A percentile compares a stretch with the other conserved stretches of the same genome.
Evolutionary conservation across 352 stramenopile genomes (phyloP).

Genomic region (Phytophthora europaea): DNA sequence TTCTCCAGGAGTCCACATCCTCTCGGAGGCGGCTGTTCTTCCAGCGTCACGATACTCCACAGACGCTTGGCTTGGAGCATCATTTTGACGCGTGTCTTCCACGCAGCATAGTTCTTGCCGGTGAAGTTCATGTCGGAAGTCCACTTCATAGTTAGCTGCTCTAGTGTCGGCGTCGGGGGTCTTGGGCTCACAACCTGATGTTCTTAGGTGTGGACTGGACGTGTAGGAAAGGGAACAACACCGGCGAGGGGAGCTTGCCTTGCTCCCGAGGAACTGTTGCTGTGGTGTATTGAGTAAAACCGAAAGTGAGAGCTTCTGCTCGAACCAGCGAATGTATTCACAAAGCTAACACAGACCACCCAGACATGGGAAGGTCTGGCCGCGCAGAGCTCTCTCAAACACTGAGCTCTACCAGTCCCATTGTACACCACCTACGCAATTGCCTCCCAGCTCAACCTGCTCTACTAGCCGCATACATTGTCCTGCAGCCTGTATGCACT

Average conservation of each 20-base stretch:
- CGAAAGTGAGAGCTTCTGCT: background rate
- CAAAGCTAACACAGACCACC: too few relatives aligned
- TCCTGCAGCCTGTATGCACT: background rate
- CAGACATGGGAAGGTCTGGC: background rate
- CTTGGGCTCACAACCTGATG: conserved; percentile 7
- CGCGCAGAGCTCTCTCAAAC: background rate
- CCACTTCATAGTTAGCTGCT: conserved; percentile 4
- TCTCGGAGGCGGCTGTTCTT: background rate
- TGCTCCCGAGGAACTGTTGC: background rate
- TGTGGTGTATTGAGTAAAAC: background rate
- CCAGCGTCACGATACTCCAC: conserved; percentile 10
- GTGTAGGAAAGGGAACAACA: background rate
- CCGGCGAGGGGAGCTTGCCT: background rate
- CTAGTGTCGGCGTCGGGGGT: background rate
- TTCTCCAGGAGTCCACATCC: background rate
- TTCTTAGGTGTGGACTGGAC: too few relatives aligned
- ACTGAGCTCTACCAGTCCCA: background rate
- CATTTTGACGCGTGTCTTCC: conserved; percentile 9
- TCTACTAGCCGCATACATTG: background rate
- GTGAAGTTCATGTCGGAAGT: conserved; percentile 16
- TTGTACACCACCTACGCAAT: background rate
- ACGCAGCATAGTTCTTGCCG: conserved; percentile 17
- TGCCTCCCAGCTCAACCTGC: background rate
- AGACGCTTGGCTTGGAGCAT: conserved; percentile 7
- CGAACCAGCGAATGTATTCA: too few relatives aligned